phyloP scores from a whole-genome alignment of 805 yeast genomes.

The Ogataea haglerorum region DNA sequence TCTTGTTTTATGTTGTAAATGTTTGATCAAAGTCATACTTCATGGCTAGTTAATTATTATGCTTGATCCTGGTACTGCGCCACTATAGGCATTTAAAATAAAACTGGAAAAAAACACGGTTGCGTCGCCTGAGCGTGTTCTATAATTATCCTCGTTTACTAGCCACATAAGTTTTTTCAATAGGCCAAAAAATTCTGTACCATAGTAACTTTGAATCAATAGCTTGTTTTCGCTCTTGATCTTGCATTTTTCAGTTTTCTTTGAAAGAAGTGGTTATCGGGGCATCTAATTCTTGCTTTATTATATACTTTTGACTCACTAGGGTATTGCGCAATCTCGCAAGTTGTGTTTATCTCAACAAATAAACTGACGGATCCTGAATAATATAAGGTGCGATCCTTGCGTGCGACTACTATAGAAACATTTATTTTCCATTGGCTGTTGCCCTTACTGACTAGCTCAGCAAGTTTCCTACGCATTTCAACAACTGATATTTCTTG shows the following conservation, averaged over 20 bases:
- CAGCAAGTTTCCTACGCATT: too few relatives aligned
- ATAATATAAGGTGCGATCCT: too few relatives aligned
- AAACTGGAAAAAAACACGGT: constrained; percentile 1
- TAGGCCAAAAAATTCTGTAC: constrained; percentile 10
- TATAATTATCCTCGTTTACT: background rate
- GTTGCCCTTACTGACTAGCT: too few relatives aligned
- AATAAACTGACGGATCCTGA: too few relatives aligned
- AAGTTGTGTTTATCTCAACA: too few relatives aligned
- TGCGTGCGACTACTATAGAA: too few relatives aligned
- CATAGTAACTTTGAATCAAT: constrained; percentile 1
- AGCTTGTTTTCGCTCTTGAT: constrained; percentile 2
- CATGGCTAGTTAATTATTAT: background rate
- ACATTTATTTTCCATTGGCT: too few relatives aligned
- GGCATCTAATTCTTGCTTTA: background rate
- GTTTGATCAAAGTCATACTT: background rate
- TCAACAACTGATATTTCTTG: too few relatives aligned
- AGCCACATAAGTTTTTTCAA: constrained; percentile 11
- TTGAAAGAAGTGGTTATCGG: background rate
- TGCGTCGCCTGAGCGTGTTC: background rate
- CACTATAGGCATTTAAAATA: background rate
- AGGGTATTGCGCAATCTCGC: too few relatives aligned
- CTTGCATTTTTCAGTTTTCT: background rate
- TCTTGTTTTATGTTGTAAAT: too few relatives aligned
- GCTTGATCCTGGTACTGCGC: background rate
- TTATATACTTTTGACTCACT: background rate